Base-by-base conservation (phyloP, 2,329 filamentous ascomycete species). In the Curvularia sp. region DNA sequence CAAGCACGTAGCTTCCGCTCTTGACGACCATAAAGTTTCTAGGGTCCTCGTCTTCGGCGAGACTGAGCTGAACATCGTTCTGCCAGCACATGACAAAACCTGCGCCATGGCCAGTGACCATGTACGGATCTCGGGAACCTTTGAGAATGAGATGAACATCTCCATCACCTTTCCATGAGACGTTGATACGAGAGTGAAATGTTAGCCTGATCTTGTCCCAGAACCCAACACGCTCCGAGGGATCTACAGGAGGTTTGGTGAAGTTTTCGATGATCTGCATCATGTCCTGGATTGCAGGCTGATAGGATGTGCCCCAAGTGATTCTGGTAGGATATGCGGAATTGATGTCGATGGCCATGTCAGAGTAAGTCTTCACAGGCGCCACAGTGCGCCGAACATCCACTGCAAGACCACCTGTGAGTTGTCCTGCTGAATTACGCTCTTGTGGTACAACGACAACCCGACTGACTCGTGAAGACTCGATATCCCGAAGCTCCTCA, bases 251-350 rank as follows among this genome's bases (percentile, higher is more conserved):
- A 7, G 94, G 92, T 74, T 99, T 99, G 0, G 94, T 97, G 75
- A 99, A 98, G 2, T 91, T 94, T 78, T 99, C 95, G 60, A 99
- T 91, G 25, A 93, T 93, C 86, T 98, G 97, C 95, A 99, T 99
- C 90, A 98, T 97, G 73, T 99, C 96, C 76, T 99, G 95, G 48
- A 99, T 94, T 1, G 94, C 94, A 27, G 96, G 95, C 72, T 99
- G 96, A 72, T 98, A 99, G 2, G 93, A 97, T 45, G 95, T 93
- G 7, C 93, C 93, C 96, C 95, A 99, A 0, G 94, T 97, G 52
- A 99, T 94, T 43, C 91, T 88, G 0, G 95, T 99, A 1, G 96
- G 92, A 57, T 94, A 87, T 53, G 89, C 90, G 2, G 94, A 97
- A 76, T 98, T 97, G 76, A 99, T 93, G 63, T 97, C 91, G 68